Conservation (phyloP, 768 basidiomycete genomes). For the Suillus subaureus region DNA sequence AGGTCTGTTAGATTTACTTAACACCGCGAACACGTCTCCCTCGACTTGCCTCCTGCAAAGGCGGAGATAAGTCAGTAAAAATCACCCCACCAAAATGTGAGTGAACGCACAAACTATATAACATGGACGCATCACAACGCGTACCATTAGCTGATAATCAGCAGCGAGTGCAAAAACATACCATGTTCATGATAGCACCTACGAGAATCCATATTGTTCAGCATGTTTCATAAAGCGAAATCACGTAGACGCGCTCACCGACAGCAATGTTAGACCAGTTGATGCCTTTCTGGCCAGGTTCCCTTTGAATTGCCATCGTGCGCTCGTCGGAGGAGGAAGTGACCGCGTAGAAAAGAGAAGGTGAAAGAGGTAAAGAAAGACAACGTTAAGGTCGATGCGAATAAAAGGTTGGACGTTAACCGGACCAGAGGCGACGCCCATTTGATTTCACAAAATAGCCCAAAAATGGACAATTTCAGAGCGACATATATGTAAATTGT, state of each 20-base stretch:
- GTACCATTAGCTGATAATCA: neutral
- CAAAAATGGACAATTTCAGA: neutral
- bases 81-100: slow-evolving; percentile 6
- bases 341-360: slow-evolving; percentile 13
- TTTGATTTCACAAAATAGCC: neutral
- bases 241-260: slow-evolving; percentile 52
- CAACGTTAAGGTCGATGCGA: slow-evolving; percentile 5
- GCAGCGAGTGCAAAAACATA: slow-evolving; percentile 46
- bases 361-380: slow-evolving; percentile 10
- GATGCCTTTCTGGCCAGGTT: slow-evolving; percentile 89
- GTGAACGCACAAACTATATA: slow-evolving; percentile 47
- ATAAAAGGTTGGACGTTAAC: slow-evolving; percentile 14
- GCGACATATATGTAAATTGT: neutral
- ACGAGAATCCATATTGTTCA: slow-evolving; percentile 20
- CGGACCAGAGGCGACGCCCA: neutral
- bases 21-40: neutral
- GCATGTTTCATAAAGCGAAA: slow-evolving; percentile 18
- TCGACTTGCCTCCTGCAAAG: slow-evolving; percentile 68
- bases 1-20: slow-evolving; percentile 7
- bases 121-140: slow-evolving; percentile 12
- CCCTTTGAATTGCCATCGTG: slow-evolving; percentile 78
- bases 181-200: slow-evolving; percentile 99
- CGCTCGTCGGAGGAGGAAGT: slow-evolving; percentile 20
- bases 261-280: slow-evolving; percentile 96
- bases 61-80: slow-evolving; percentile 18